Evolutionary conservation across 495 filamentous ascomycete species (phyloP).

Genomic region (Penicillium steckii): DNA sequence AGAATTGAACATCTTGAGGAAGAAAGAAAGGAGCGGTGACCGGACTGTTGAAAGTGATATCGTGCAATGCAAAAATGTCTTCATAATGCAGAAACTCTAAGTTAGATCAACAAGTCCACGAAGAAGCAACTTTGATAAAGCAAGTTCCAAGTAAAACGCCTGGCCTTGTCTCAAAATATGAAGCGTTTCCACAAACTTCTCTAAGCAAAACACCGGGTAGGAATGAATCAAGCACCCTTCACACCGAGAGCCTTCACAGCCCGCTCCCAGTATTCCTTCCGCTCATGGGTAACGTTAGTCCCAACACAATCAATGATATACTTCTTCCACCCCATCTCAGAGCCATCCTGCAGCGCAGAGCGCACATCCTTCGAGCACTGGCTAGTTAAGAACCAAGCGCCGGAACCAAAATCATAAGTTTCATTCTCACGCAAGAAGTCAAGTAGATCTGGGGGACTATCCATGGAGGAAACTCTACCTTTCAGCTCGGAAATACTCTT

Average conservation of each 20-base stretch:
- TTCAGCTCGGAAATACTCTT: slow-evolving; percentile 50
- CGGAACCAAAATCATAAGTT: slow-evolving; percentile 67
- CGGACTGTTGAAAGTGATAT: too few species aligned
- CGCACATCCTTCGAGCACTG: slow-evolving; percentile 55
- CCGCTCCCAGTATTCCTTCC: slow-evolving; percentile 56
- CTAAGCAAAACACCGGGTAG: too few species aligned
- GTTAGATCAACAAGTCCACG: too few species aligned
- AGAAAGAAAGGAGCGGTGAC: too few species aligned
- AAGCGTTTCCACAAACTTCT: too few species aligned
- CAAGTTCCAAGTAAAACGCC: too few species aligned
- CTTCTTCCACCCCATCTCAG: slow-evolving; percentile 53
- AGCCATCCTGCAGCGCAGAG: slow-evolving; percentile 45
- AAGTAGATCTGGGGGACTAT: slow-evolving; percentile 49
- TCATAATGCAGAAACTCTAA: too few species aligned
- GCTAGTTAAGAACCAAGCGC: slow-evolving; percentile 70
- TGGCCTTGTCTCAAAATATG: too few species aligned
- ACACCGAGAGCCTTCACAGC: slow-evolving; percentile 40
- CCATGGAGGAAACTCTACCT: slow-evolving; percentile 33
- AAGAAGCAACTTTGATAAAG: too few species aligned
- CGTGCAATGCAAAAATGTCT: too few species aligned
- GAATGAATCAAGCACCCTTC: too few species aligned
- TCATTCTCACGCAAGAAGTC: slow-evolving; percentile 57
- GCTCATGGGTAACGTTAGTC: slow-evolving; percentile 44
- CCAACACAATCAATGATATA: slow-evolving; percentile 68
- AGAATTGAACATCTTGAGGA: too few species aligned